Percentiles rank a stretch among this genome's conserved stretches.
phyloP scores from a whole-genome alignment of 139 green algal species.

The Pleodorina starrii region DNA sequence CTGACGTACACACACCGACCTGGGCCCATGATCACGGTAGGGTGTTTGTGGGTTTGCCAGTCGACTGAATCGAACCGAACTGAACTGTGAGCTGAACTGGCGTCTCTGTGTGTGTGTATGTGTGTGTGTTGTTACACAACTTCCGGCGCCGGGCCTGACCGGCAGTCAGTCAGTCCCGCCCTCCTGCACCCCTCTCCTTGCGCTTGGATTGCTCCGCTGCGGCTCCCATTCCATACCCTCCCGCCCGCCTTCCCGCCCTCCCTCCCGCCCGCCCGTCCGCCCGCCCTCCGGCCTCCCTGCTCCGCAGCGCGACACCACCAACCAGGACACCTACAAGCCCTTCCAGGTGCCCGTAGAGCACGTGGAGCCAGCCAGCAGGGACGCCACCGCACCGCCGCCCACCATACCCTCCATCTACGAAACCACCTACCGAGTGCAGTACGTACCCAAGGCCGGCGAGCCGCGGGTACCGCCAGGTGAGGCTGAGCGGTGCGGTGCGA shows the following conservation, averaged over 20 bases:
- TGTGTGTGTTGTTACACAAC: too few species aligned
- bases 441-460: slow-evolving; percentile 56
- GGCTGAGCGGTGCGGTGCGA: not conserved
- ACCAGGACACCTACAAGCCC: slow-evolving; percentile 64
- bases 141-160: too few species aligned
- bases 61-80: too few species aligned
- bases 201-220: too few species aligned
- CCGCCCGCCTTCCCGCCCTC: too few species aligned
- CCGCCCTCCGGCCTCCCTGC: not conserved
- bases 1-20: slow-evolving; percentile 50
- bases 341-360: slow-evolving; percentile 28
- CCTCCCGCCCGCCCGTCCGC: too few species aligned
- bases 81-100: too few species aligned
- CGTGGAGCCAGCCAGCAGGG: not conserved
- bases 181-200: too few species aligned
- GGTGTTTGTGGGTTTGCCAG: not conserved
- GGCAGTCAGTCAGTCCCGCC: too few species aligned
- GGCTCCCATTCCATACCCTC: too few species aligned
- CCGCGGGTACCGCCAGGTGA: slow-evolving; percentile 13
- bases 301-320: slow-evolving; percentile 60
- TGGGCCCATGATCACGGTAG: slow-evolving; percentile 53
- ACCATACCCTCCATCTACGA: slow-evolving; percentile 53
- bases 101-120: too few species aligned
- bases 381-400: slow-evolving; percentile 40
- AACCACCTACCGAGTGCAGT: slow-evolving; percentile 62